Conservation (phyloP, 257 asterid species). For the Paraleonurus japonicus region DNA sequence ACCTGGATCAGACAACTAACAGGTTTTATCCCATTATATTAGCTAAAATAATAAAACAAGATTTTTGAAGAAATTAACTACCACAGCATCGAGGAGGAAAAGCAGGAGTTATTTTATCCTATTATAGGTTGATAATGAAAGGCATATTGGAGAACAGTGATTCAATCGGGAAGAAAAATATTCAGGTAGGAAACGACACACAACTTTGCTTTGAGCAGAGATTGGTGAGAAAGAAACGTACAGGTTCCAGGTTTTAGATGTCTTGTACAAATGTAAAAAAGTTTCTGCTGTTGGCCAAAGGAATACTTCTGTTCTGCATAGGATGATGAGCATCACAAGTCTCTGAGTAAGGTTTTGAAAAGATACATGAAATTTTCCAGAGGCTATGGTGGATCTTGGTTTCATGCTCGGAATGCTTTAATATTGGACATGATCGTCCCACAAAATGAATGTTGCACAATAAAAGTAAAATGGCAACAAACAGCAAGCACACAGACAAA, state of each 20-base stretch:
- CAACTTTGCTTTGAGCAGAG: conserved; percentile 18
- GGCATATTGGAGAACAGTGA: neutral
- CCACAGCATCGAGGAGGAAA: neutral
- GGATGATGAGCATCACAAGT: neutral
- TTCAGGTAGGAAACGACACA: neutral
- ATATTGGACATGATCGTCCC: neutral
- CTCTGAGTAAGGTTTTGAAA: neutral
- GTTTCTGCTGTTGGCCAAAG: neutral
- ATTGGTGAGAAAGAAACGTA: neutral
- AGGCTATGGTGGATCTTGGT: neutral
- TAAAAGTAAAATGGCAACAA: neutral
- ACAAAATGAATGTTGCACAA: neutral
- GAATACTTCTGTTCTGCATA: neutral
- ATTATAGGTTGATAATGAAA: conserved; percentile 2
- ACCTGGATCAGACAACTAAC: neutral
- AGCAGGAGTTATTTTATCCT: conserved; percentile 8
- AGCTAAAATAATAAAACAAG: neutral
- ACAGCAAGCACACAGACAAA: neutral
- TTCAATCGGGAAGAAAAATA: conserved; percentile 3
- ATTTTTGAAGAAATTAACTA: conserved; percentile 15
- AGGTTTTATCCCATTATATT: conserved; percentile 9
- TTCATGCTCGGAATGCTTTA: neutral
- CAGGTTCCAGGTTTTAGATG: neutral
- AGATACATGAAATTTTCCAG: neutral
- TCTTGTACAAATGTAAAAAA: neutral